Conservation (phyloP, 1,139 yeast species). For the Scheffersomyces titani region DNA sequence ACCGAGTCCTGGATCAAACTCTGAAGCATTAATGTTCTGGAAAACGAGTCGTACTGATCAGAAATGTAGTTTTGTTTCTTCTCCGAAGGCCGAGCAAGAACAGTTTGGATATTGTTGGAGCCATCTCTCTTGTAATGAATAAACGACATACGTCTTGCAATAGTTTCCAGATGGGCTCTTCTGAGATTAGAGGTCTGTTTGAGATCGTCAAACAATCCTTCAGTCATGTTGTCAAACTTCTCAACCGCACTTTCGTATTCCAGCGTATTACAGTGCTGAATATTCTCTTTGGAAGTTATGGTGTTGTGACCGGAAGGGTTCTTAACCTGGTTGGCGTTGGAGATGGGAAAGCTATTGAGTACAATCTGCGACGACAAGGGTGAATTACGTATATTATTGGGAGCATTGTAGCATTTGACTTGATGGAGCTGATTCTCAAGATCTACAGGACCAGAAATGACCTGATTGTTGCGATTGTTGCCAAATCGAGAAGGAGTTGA, state of each 20-base stretch:
- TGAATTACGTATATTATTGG: not conserved
- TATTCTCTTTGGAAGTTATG: not conserved
- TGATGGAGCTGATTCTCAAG: not conserved
- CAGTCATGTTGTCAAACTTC: conserved; percentile 14
- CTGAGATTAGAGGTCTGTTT: not conserved
- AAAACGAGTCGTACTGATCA: conserved; percentile 26
- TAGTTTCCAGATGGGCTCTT: not conserved
- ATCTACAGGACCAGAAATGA: not conserved
- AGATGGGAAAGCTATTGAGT: not conserved
- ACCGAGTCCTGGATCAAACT: conserved; percentile 19
- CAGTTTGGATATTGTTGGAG: conserved; percentile 9
- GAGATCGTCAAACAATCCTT: conserved; percentile 6
- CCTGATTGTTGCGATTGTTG: not conserved
- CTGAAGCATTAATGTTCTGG: conserved; percentile 32
- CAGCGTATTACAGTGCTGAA: conserved; percentile 7
- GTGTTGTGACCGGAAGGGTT: not conserved
- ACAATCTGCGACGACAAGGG: not conserved
- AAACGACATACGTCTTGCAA: conserved; percentile 9
- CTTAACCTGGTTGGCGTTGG: not conserved
- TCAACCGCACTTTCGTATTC: conserved; percentile 19
- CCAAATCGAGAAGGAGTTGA: not conserved
- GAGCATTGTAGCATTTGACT: not conserved
- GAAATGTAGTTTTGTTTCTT: conserved; percentile 12
- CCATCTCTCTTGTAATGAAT: conserved; percentile 9
- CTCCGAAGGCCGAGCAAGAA: conserved; percentile 16